Percentiles rank a stretch among this genome's conserved stretches.
These are phyloP conservation scores for Silybum marianum DNA, from an alignment of 129 eudicot species.

Conservation along the genomic window DNA sequence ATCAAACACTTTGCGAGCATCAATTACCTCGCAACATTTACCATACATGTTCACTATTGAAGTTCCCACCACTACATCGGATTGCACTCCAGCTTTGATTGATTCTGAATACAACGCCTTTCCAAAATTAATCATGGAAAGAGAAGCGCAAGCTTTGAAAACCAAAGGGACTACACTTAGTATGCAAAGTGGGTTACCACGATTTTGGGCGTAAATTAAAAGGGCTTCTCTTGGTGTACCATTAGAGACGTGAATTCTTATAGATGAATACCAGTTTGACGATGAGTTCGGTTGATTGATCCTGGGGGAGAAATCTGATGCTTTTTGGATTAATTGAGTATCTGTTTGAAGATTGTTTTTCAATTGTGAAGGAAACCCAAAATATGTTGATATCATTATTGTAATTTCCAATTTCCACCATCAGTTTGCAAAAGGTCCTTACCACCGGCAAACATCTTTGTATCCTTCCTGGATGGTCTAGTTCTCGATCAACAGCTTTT, in stretches of 20 bases:
- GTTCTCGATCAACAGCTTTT: too few relatives aligned
- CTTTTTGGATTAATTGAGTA: background rate
- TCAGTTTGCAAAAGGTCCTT: too few relatives aligned
- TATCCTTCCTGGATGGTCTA: too few relatives aligned
- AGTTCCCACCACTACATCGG: constrained; percentile 22
- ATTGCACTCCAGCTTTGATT: constrained; percentile 39
- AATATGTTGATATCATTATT: background rate
- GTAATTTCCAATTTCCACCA: too few relatives aligned
- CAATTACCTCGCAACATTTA: constrained; percentile 27
- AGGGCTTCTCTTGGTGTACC: too few relatives aligned
- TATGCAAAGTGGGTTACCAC: background rate
- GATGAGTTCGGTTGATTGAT: too few relatives aligned
- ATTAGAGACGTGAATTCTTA: too few relatives aligned
- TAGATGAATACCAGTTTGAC: background rate
- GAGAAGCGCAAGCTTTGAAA: constrained; percentile 59
- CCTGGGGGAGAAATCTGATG: background rate
- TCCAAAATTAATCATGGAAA: constrained; percentile 39
- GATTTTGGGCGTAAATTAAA: too few relatives aligned
- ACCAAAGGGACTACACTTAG: constrained; percentile 39
- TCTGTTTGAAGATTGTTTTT: background rate
- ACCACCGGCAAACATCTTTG: too few relatives aligned
- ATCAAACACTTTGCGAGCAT: background rate
- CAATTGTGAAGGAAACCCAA: background rate
- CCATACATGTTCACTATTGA: constrained; percentile 24
- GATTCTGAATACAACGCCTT: constrained; percentile 42